These are phyloP conservation scores for Lolium perenne DNA, from an alignment of 176 grass and related monocot genomes.

Conservation along the genomic window DNA sequence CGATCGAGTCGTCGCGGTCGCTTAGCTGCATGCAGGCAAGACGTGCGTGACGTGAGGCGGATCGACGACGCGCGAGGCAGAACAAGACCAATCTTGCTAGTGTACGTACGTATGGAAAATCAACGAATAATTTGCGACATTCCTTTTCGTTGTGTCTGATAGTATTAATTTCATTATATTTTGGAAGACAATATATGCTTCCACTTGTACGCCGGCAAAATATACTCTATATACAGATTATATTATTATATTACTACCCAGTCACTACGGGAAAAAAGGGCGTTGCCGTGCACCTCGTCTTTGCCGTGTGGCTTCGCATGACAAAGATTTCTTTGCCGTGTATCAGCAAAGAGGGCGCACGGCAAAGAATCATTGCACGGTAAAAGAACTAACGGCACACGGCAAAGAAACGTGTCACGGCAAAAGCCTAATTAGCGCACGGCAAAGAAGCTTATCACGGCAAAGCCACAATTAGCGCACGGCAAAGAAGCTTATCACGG, in stretches of 20 bases:
- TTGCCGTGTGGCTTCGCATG: no score
- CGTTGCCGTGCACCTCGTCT: no score
- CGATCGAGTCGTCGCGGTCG: background rate
- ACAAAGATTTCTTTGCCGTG: no score
- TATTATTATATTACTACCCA: background rate
- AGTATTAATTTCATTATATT: background rate
- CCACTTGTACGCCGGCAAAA: background rate
- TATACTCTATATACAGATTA: background rate
- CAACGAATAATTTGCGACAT: slow-evolving; percentile 11
- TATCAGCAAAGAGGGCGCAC: no score
- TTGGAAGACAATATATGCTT: background rate
- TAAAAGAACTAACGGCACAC: no score
- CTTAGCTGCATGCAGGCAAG: background rate
- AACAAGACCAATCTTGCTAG: background rate
- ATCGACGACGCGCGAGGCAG: background rate
- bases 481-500: no score
- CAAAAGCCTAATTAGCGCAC: no score
- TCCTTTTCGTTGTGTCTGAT: background rate
- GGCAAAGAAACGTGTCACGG: no score
- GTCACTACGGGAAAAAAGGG: no score
- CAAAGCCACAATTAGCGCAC: no score
- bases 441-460: no score
- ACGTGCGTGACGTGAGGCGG: background rate
- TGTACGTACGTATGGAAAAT: background rate
- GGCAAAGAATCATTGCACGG: no score